These are phyloP conservation scores for Psilocybe cubensis DNA, from an alignment of 768 basidiomycete genomes.

Conservation along the genomic window DNA sequence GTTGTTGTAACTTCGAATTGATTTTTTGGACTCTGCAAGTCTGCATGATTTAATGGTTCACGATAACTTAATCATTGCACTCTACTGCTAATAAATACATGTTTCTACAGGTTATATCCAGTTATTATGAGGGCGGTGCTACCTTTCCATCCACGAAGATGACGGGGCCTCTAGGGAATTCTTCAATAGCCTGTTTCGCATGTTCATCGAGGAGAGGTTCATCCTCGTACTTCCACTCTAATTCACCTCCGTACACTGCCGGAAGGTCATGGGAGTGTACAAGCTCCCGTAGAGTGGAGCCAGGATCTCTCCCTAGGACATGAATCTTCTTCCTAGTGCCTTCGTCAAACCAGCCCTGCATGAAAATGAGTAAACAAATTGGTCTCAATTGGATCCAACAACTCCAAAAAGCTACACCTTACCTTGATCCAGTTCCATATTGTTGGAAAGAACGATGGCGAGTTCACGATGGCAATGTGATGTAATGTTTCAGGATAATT, in stretches of 20 bases:
- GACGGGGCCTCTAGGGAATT: slow-evolving; percentile 52
- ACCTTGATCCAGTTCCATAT: slow-evolving; percentile 84
- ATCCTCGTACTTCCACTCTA: slow-evolving; percentile 73
- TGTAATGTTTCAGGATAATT: slow-evolving; percentile 83
- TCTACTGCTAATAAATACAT: too few species aligned
- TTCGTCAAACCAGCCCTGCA: slow-evolving; percentile 81
- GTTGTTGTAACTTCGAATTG: not conserved
- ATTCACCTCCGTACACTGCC: slow-evolving; percentile 69
- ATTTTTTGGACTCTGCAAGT: not conserved
- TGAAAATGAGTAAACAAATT: too few species aligned
- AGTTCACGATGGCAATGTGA: slow-evolving; percentile 73
- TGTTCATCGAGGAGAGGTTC: slow-evolving; percentile 67
- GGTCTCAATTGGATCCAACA: too few species aligned
- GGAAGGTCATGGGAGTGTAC: slow-evolving; percentile 56
- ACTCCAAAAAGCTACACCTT: too few species aligned
- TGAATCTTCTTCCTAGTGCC: slow-evolving; percentile 79
- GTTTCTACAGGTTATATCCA: too few species aligned
- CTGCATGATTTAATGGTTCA: not conserved
- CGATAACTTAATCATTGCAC: not conserved
- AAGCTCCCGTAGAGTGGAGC: slow-evolving; percentile 52
- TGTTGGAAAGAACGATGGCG: slow-evolving; percentile 81
- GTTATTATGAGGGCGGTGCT: slow-evolving; percentile 22
- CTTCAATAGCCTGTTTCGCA: slow-evolving; percentile 45
- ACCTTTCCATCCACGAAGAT: slow-evolving; percentile 51
- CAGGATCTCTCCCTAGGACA: slow-evolving; percentile 67